phyloP scores from a whole-genome alignment of 1,284 basidiomycete genomes.

The Trametes polyzona region DNA sequence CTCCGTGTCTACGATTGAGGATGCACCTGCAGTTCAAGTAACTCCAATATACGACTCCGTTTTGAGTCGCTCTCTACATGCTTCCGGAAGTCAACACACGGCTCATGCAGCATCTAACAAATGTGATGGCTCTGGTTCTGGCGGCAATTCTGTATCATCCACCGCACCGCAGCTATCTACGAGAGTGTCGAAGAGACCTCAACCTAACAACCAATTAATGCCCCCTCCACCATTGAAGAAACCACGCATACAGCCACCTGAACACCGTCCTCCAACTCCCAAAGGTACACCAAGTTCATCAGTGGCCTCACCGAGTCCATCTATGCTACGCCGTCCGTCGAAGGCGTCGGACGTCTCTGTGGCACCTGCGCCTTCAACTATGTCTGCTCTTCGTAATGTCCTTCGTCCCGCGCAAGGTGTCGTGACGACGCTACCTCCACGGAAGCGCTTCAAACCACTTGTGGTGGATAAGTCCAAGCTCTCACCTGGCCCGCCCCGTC shows the following conservation, averaged over 20 bases:
- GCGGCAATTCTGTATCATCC: background rate
- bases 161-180: background rate
- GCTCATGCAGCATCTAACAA: too few species aligned
- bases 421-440: slow-evolving; percentile 7
- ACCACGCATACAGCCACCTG: slow-evolving; percentile 4
- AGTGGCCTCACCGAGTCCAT: background rate
- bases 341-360: background rate
- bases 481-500: background rate
- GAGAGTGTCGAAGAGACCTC: background rate
- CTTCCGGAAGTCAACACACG: background rate
- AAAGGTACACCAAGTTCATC: background rate
- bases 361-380: too few species aligned
- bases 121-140: background rate
- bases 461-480: slow-evolving; percentile 29
- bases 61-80: too few species aligned
- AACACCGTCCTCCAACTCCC: background rate
- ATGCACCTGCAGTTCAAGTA: background rate
- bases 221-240: slow-evolving; percentile 14
- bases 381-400: too few species aligned
- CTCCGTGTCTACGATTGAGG: background rate
- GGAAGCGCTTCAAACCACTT: slow-evolving; percentile 44
- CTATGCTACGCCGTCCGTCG: background rate
- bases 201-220: background rate
- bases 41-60: too few species aligned
- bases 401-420: too few species aligned